Evolutionary conservation across 352 stramenopile genomes (phyloP).

Genomic region (Phytophthora pisi): DNA sequence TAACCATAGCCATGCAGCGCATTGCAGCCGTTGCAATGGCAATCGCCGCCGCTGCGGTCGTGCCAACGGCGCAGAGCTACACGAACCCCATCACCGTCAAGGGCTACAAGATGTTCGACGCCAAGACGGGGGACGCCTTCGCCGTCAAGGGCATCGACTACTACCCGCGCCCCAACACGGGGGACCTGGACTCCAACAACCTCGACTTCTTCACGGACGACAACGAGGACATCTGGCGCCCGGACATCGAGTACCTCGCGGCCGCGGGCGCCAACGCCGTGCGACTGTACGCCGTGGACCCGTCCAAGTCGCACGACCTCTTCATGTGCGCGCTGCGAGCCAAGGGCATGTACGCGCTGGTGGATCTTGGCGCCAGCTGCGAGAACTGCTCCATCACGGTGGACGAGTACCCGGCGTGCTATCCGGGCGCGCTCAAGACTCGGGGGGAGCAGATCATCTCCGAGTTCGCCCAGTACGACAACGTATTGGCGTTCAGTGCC

Average conservation of each 20-base stretch:
- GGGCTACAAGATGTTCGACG: conserved; percentile 81
- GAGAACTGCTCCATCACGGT: conserved; percentile 63
- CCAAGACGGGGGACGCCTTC: conserved; percentile 72
- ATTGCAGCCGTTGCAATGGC: conserved; percentile 18
- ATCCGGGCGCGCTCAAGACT: conserved; percentile 62
- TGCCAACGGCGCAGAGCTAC: conserved; percentile 29
- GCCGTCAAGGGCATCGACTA: conserved; percentile 84
- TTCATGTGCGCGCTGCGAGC: conserved; percentile 87
- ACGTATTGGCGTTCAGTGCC: conserved; percentile 77
- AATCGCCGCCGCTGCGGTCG: conserved; percentile 7
- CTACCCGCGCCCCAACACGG: conserved; percentile 85
- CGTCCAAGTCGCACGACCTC: conserved; percentile 79
- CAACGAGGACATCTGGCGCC: conserved; percentile 65
- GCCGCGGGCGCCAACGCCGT: conserved; percentile 76
- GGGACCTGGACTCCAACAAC: conserved; percentile 72
- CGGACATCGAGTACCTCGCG: conserved; percentile 69
- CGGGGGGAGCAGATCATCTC: conserved; percentile 80
- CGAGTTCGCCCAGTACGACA: conserved; percentile 87
- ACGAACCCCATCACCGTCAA: conserved; percentile 68
- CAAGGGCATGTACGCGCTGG: conserved; percentile 80
- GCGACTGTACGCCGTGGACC: conserved; percentile 85
- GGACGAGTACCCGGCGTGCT: conserved; percentile 60
- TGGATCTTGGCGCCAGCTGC: conserved; percentile 68
- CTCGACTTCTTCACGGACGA: conserved; percentile 88
- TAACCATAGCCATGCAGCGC: conserved; percentile 27